These are phyloP conservation scores for Pezicula radicicola DNA, from an alignment of 2,329 filamentous ascomycete species.

Conservation along the genomic window DNA sequence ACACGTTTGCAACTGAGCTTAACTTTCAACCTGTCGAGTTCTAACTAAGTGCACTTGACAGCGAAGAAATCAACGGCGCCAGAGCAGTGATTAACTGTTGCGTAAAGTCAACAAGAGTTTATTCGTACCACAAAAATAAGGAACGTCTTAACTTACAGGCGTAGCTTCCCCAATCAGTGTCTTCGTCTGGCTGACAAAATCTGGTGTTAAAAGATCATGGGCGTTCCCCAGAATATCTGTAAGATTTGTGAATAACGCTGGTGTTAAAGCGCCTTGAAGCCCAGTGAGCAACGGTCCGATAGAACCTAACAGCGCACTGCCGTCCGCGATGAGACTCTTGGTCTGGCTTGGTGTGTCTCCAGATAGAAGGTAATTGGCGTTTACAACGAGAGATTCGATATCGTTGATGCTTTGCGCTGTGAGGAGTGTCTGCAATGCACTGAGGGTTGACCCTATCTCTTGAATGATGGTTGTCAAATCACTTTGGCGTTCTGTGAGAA, in stretches of 20 bases:
- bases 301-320: background rate
- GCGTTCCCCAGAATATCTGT: background rate
- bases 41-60: background rate
- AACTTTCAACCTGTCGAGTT: too few relatives aligned
- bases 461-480: background rate
- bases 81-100: background rate
- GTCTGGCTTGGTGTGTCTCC: background rate
- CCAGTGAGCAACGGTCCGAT: background rate
- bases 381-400: background rate
- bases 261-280: background rate
- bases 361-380: background rate
- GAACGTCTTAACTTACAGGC: background rate
- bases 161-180: background rate
- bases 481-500: background rate
- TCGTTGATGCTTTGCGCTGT: background rate
- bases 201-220: conserved; percentile 3
- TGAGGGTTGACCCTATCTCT: background rate
- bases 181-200: conserved; percentile 1
- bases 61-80: background rate
- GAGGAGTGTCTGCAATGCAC: background rate
- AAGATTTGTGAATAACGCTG: background rate
- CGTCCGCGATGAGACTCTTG: background rate
- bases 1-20: too few relatives aligned
- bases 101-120: background rate
- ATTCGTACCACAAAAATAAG: background rate